Conservation (phyloP, 1,284 basidiomycete species). For the Ceratobasidium sp. region DNA sequence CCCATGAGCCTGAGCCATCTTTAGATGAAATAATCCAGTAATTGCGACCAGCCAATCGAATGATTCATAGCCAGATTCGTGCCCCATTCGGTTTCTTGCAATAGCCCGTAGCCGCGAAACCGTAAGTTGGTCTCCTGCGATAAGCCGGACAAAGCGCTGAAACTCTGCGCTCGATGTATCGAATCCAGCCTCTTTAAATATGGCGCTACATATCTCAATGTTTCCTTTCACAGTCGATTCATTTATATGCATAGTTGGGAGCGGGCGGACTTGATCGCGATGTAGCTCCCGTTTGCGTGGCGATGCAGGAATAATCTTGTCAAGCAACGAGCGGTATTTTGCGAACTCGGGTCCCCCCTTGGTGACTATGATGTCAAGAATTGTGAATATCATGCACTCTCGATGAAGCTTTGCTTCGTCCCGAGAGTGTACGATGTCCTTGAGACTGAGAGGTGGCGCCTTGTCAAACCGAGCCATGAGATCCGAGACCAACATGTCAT, state of each 20-base stretch:
- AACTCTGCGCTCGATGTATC: constrained; percentile 47
- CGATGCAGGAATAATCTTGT: constrained; percentile 51
- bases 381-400: constrained; percentile 53
- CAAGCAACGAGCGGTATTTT: constrained; percentile 53
- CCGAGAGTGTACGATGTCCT: constrained; percentile 53
- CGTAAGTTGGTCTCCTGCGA: constrained; percentile 61
- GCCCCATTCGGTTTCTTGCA: constrained; percentile 57
- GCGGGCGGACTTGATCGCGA: constrained; percentile 56
- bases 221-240: constrained; percentile 59
- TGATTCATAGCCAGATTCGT: constrained; percentile 56
- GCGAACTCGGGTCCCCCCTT: constrained; percentile 56
- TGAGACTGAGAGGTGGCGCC: constrained; percentile 34
- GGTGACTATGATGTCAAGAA: constrained; percentile 58
- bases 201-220: constrained; percentile 58
- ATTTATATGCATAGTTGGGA: constrained; percentile 60
- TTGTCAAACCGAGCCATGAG: constrained; percentile 1
- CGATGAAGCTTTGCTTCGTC: constrained; percentile 51
- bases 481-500: constrained; percentile 48
- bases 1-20: constrained; percentile 59
- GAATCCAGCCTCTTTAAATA: constrained; percentile 55
- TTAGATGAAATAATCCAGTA: constrained; percentile 61
- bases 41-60: constrained; percentile 56
- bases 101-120: constrained; percentile 59
- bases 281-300: constrained; percentile 57
- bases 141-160: constrained; percentile 51